A percentile compares a stretch with the other conserved stretches of the same genome.
phyloP scores from a whole-genome alignment of 441 rosid species.

The Gossypium schwendimanii region DNA sequence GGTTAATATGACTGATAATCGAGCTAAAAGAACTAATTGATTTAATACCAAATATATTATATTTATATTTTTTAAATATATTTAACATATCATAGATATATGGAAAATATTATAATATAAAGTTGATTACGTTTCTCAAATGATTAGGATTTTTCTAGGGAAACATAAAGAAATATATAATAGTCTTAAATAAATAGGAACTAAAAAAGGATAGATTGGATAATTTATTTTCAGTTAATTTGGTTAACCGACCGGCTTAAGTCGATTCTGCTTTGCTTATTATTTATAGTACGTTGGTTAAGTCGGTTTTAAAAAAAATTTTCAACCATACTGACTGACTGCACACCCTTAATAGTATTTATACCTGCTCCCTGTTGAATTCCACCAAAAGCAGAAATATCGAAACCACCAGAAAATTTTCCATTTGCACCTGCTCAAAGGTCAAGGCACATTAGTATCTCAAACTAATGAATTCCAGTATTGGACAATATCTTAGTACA shows the following conservation, averaged over 20 bases:
- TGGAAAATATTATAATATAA: background rate
- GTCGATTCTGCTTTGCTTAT: background rate
- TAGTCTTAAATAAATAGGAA: background rate
- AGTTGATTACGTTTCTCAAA: background rate
- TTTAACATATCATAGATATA: background rate
- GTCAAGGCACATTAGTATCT: constrained; percentile 13
- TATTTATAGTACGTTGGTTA: background rate
- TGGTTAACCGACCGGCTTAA: background rate
- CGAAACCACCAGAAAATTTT: constrained; percentile 95
- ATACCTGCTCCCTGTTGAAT: constrained; percentile 54
- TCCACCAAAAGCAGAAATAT: constrained; percentile 63
- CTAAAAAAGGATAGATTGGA: background rate
- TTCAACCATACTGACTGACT: background rate
- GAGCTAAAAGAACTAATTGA: background rate
- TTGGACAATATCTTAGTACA: background rate
- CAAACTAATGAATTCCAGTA: constrained; percentile 5
- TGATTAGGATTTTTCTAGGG: background rate
- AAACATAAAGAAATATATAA: background rate
- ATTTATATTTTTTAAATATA: background rate
- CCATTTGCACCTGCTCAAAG: constrained; percentile 66
- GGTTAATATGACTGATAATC: background rate
- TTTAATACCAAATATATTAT: background rate
- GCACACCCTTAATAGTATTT: background rate
- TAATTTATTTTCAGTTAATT: background rate
- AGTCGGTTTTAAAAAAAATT: background rate